phyloP scores from a whole-genome alignment of 768 basidiomycete species.

The Boletus insuetus region DNA sequence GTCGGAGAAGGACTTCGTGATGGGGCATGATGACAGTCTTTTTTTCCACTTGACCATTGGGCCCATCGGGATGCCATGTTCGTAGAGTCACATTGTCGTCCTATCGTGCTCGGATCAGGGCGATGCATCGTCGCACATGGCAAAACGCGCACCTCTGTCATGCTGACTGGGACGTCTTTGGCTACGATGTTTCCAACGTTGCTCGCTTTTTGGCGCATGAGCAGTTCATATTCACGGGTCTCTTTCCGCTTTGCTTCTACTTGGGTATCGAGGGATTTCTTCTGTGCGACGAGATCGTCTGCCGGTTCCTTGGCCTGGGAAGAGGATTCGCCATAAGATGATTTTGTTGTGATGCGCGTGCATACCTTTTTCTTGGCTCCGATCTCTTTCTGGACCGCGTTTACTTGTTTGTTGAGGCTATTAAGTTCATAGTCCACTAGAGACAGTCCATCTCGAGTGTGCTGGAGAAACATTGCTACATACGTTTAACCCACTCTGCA shows the following conservation, averaged over 20 bases:
- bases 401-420: constrained; percentile 74
- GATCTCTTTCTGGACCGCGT: constrained; percentile 93
- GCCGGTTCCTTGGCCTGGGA: constrained; percentile 86
- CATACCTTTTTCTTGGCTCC: constrained; percentile 86
- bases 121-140: not conserved
- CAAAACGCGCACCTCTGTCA: constrained; percentile 65
- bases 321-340: not conserved
- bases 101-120: constrained; percentile 36
- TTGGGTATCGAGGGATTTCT: constrained; percentile 81
- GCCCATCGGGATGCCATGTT: constrained; percentile 84
- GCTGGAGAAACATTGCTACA: constrained; percentile 30
- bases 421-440: constrained; percentile 88
- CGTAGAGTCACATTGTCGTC: constrained; percentile 85
- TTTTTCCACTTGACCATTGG: constrained; percentile 67
- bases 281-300: constrained; percentile 79
- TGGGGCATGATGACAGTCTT: constrained; percentile 87
- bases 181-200: constrained; percentile 93
- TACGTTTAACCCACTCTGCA: constrained; percentile 90
- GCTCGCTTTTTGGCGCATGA: constrained; percentile 78
- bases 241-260: constrained; percentile 75
- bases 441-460: not conserved
- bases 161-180: constrained; percentile 77
- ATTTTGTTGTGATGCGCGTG: not conserved
- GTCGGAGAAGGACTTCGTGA: constrained; percentile 89
- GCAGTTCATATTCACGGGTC: constrained; percentile 68